A percentile compares a stretch with the other conserved stretches of the same genome.
Conservation (phyloP, 192 early-diverging fungal species). For the Backusella circina region DNA sequence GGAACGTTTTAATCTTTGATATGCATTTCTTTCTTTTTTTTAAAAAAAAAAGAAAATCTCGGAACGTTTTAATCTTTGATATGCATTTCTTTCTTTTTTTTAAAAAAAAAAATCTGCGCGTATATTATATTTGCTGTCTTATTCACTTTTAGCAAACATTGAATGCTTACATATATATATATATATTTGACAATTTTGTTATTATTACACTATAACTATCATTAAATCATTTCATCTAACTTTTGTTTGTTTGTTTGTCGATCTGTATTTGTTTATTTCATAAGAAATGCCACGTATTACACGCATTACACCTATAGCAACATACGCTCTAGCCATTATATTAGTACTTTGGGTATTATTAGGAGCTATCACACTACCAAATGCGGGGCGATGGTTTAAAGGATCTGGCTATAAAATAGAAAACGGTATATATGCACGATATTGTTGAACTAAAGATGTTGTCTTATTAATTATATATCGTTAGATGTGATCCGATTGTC, state of each 20-base stretch:
- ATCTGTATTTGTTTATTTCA: not conserved
- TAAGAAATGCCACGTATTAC: not conserved
- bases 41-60: not conserved
- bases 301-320: not conserved
- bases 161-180: not conserved
- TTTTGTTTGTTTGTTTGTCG: slow-evolving; percentile 9
- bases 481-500: not conserved
- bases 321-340: not conserved
- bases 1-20: not conserved
- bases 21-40: not conserved
- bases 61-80: not conserved
- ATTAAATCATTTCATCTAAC: not conserved
- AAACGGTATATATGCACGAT: not conserved
- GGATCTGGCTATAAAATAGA: not conserved
- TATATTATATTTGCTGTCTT: not conserved
- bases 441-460: not conserved
- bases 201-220: not conserved
- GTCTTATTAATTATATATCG: not conserved
- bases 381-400: slow-evolving; percentile 14
- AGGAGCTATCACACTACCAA: slow-evolving; percentile 15
- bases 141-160: not conserved
- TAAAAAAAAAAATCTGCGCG: not conserved
- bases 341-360: slow-evolving; percentile 8
- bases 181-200: no score
- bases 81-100: not conserved